Conservation (phyloP, 176 grass and related monocot species). For the Eragrostis nindensis region DNA sequence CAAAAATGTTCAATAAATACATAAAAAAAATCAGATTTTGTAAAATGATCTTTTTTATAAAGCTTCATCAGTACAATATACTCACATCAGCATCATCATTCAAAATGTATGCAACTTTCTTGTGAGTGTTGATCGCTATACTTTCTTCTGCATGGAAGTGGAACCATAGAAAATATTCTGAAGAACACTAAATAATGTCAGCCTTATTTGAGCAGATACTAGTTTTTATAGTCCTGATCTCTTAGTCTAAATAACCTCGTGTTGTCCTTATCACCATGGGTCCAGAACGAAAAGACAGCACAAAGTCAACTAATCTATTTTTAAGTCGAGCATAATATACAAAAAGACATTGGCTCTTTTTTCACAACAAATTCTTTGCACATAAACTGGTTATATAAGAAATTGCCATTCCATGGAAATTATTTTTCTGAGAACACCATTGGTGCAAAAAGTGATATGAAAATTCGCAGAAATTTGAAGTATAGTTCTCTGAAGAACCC, state of each 20-base stretch:
- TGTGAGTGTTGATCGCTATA: conserved; percentile 5
- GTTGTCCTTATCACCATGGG: conserved; percentile 43
- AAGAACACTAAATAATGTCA: conserved; percentile 33
- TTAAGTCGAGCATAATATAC: conserved; percentile 12
- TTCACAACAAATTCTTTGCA: background rate
- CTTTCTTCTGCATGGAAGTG: conserved; percentile 39
- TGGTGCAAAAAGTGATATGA: background rate
- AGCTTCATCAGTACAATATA: background rate
- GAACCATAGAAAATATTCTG: conserved; percentile 50
- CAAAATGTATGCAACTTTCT: conserved; percentile 44
- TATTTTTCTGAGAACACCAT: background rate
- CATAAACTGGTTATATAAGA: background rate
- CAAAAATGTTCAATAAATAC: no score
- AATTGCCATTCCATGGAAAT: background rate
- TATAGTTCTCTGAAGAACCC: background rate
- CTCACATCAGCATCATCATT: conserved; percentile 23
- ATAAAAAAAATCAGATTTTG: background rate
- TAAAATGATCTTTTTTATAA: background rate
- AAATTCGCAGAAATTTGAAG: background rate
- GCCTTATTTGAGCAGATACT: conserved; percentile 50
- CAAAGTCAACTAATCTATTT: conserved; percentile 44
- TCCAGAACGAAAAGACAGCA: conserved; percentile 30
- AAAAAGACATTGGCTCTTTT: background rate
- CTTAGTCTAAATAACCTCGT: conserved; percentile 32
- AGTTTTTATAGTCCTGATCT: conserved; percentile 32